These are phyloP conservation scores for Penicillium simplicissimum DNA, from an alignment of 495 filamentous ascomycete genomes.

Conservation along the genomic window DNA sequence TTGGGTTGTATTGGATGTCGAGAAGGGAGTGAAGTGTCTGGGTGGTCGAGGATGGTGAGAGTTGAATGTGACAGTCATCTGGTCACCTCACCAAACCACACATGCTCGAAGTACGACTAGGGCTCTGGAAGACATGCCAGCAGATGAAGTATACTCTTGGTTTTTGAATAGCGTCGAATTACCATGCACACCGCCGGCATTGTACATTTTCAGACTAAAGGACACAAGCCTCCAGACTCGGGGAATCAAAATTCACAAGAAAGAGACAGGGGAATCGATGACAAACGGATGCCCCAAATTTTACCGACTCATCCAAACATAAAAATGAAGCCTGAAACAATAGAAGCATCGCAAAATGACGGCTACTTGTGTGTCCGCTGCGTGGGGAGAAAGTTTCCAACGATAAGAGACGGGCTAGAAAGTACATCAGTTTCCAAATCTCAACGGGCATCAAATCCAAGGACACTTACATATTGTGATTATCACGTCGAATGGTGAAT, in stretches of 20 bases:
- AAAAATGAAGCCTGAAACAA: slow-evolving; percentile 9
- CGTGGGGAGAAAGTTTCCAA: slow-evolving; percentile 89
- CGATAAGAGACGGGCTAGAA: slow-evolving; percentile 82
- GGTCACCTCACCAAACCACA: neutral
- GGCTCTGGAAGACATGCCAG: neutral
- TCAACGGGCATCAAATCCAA: neutral
- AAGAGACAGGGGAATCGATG: neutral
- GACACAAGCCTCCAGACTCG: slow-evolving; percentile 12
- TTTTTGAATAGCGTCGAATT: neutral
- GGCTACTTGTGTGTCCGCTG: slow-evolving; percentile 33
- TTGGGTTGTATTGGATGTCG: neutral
- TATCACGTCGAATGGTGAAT: slow-evolving; percentile 91
- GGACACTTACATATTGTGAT: slow-evolving; percentile 86
- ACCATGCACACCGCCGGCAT: slow-evolving; percentile 2
- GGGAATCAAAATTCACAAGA: slow-evolving; percentile 20
- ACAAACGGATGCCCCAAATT: neutral
- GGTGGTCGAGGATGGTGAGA: neutral
- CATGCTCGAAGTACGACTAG: neutral
- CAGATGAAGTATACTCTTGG: neutral
- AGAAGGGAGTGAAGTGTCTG: neutral
- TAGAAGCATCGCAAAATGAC: neutral
- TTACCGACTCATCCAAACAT: neutral
- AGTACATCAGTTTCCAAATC: slow-evolving; percentile 15
- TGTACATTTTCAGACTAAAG: slow-evolving; percentile 8
- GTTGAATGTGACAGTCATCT: neutral